Conservation (phyloP, 140 eudicot species). For the Senecio squalidus region DNA sequence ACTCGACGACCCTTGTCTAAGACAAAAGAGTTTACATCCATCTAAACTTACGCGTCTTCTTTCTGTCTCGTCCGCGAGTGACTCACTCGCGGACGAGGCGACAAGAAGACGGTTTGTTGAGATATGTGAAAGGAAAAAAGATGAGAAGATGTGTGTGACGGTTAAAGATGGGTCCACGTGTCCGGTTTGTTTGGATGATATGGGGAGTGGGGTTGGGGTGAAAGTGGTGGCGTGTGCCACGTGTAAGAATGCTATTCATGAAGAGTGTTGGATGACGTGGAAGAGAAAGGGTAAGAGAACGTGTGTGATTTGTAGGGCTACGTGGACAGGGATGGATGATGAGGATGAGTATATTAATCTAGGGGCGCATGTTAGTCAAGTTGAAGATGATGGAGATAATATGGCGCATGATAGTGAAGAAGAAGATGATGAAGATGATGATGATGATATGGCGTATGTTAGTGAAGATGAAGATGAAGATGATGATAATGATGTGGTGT, state of each 20-base stretch:
- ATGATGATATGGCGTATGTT: no score
- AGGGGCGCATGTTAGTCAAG: constrained; percentile 50
- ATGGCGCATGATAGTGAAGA: no score
- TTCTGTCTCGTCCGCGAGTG: constrained; percentile 23
- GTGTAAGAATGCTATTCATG: constrained; percentile 64
- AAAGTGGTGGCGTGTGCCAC: constrained; percentile 65
- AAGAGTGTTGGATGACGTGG: constrained; percentile 68
- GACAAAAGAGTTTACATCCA: constrained; percentile 48
- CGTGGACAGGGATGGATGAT: constrained; percentile 56
- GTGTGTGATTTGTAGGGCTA: constrained; percentile 79
- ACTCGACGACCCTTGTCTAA: constrained; percentile 38
- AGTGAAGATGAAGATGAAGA: no score
- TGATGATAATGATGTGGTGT: no score
- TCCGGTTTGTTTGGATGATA: constrained; percentile 76
- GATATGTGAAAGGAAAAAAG: constrained; percentile 3
- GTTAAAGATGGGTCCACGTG: constrained; percentile 41
- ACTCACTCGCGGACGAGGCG: constrained; percentile 35
- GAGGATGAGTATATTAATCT: constrained; percentile 58
- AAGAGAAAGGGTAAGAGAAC: constrained; percentile 49
- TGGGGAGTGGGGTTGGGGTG: constrained; percentile 35
- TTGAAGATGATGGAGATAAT: no score
- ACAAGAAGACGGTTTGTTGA: constrained; percentile 44
- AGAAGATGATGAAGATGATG: no score
- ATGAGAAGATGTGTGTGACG: neutral
- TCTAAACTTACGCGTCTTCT: constrained; percentile 55